Evolutionary conservation across 2,329 filamentous ascomycete genomes (phyloP).

Genomic region (Ascochyta lentis): DNA sequence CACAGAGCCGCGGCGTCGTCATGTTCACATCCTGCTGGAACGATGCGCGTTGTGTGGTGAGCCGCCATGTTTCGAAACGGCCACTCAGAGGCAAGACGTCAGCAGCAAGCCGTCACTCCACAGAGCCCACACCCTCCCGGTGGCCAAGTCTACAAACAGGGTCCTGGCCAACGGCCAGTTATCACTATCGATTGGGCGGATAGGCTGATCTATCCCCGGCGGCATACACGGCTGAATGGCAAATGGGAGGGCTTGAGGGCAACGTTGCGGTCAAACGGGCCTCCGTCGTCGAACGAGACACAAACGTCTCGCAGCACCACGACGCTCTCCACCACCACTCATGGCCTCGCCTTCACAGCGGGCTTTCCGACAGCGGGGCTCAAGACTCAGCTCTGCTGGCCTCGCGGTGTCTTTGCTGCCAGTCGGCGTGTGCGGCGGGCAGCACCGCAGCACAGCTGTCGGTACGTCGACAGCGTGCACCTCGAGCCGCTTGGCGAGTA

Average conservation of each 20-base stretch:
- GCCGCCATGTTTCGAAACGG: conserved; percentile 45
- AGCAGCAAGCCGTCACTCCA: conserved; percentile 29
- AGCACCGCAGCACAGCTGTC: conserved; percentile 22
- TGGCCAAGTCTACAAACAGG: conserved; percentile 37
- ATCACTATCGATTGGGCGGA: conserved; percentile 51
- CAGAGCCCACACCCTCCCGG: conserved; percentile 22
- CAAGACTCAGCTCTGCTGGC: conserved; percentile 16
- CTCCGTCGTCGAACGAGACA: conserved; percentile 37
- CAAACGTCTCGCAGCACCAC: conserved; percentile 22
- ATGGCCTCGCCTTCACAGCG: conserved; percentile 15
- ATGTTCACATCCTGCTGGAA: conserved; percentile 27
- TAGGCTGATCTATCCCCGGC: conserved; percentile 39
- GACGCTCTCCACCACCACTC: conserved; percentile 10
- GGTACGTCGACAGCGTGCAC: conserved; percentile 24
- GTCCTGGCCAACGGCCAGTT: conserved; percentile 39
- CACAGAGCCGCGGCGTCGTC: conserved; percentile 33
- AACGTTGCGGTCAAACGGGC: conserved; percentile 18
- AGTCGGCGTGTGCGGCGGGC: conserved; percentile 32
- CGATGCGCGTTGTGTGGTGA: conserved; percentile 33
- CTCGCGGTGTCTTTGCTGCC: conserved; percentile 12
- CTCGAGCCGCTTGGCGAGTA: conserved; percentile 10
- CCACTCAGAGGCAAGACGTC: conserved; percentile 34
- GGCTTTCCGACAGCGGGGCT: conserved; percentile 20
- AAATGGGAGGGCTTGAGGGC: conserved; percentile 27
- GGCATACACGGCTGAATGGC: conserved; percentile 32